A percentile compares a stretch with the other conserved stretches of the same genome.
phyloP scores from a whole-genome alignment of 1,139 yeast species.

The Yamadazyma mexicana region DNA sequence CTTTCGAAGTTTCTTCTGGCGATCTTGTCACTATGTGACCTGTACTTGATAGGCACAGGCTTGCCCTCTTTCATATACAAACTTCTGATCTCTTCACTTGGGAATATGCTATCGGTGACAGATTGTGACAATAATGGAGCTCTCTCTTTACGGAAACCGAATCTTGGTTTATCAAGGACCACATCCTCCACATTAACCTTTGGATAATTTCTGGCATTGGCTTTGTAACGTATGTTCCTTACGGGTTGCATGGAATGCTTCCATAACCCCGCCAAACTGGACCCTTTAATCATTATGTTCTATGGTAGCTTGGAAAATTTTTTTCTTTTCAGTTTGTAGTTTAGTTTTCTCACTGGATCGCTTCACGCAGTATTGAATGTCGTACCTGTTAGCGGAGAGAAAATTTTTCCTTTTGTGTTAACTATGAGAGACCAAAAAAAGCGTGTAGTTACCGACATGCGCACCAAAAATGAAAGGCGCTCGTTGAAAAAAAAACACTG shows the following conservation, averaged over 20 bases:
- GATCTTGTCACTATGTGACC: slow-evolving; percentile 34
- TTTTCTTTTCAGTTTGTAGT: neutral
- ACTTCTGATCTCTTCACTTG: slow-evolving; percentile 37
- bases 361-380: neutral
- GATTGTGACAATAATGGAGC: slow-evolving; percentile 42
- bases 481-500: slow-evolving; percentile 9
- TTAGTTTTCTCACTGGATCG: neutral
- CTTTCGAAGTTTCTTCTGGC: slow-evolving; percentile 41
- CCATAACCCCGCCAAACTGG: neutral
- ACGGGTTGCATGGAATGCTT: slow-evolving; percentile 5
- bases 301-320: neutral
- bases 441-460: neutral
- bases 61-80: slow-evolving; percentile 40
- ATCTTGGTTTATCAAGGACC: slow-evolving; percentile 36
- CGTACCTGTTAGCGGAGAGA: slow-evolving; percentile 1
- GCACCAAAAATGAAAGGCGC: slow-evolving; percentile 2
- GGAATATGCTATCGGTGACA: slow-evolving; percentile 42
- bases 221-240: slow-evolving; percentile 30
- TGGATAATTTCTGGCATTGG: slow-evolving; percentile 36
- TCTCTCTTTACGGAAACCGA: slow-evolving; percentile 42
- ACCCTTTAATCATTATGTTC: neutral
- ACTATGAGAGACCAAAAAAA: neutral
- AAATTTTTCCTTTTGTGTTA: slow-evolving; percentile 4
- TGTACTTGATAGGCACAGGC: slow-evolving; percentile 44
- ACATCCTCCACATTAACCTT: slow-evolving; percentile 42